Conservation (phyloP, 805 yeast species). For the Ogataea zsoltii region DNA sequence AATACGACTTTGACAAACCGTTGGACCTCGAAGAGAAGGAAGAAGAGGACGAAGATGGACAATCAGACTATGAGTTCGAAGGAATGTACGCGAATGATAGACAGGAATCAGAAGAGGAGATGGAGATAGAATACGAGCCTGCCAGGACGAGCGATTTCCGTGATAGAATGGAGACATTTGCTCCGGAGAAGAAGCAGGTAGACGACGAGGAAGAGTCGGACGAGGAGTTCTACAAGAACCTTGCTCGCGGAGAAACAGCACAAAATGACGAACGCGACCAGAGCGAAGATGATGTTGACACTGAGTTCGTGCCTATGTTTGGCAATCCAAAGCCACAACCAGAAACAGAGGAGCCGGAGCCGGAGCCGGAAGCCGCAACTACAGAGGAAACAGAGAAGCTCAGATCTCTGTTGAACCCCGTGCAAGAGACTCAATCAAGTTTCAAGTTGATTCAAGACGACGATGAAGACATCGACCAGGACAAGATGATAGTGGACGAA, state of each 20-base stretch:
- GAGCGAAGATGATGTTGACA: constrained; percentile 33
- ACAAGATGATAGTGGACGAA: constrained; percentile 26
- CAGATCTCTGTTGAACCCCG: constrained; percentile 57
- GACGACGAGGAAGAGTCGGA: constrained; percentile 27
- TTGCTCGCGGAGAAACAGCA: constrained; percentile 3
- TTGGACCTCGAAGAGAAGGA: constrained; percentile 34
- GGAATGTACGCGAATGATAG: constrained; percentile 24
- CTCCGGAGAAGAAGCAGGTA: not conserved
- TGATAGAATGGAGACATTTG: not conserved
- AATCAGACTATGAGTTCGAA: constrained; percentile 48
- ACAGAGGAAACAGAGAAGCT: constrained; percentile 58
- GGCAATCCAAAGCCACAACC: constrained; percentile 5
- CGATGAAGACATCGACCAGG: constrained; percentile 50
- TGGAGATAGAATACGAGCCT: constrained; percentile 22
- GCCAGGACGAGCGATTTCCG: constrained; percentile 16
- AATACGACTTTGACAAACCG: constrained; percentile 55
- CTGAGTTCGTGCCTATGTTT: constrained; percentile 58
- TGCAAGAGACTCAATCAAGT: constrained; percentile 26
- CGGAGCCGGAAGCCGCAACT: constrained; percentile 13
- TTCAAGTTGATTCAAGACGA: constrained; percentile 46
- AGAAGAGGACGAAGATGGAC: constrained; percentile 39
- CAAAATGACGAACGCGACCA: constrained; percentile 17
- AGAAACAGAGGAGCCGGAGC: constrained; percentile 29
- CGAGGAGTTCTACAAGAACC: constrained; percentile 22
- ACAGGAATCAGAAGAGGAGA: constrained; percentile 28